phyloP scores from a whole-genome alignment of 164 flowering plant species.

The Magnolia sinica region DNA sequence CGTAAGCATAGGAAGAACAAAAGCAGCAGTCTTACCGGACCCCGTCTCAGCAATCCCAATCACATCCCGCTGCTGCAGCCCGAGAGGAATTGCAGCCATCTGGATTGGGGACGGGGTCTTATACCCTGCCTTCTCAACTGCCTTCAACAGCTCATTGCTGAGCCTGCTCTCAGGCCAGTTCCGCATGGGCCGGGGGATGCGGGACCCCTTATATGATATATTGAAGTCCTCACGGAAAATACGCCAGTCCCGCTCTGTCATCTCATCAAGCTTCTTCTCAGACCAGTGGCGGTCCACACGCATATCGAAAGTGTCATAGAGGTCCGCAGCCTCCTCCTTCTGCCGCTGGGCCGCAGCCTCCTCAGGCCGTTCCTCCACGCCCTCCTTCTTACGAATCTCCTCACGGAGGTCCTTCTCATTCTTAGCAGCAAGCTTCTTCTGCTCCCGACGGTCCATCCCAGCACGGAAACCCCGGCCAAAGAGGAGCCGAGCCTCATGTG shows the following conservation, averaged over 20 bases:
- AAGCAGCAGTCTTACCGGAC: slow-evolving; percentile 93
- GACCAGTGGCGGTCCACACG: slow-evolving; percentile 83
- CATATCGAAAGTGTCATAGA: slow-evolving; percentile 73
- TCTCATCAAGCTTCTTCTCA: slow-evolving; percentile 76
- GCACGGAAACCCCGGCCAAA: slow-evolving; percentile 92
- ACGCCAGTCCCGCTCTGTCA: slow-evolving; percentile 94
- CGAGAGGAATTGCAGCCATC: slow-evolving; percentile 90
- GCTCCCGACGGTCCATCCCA: slow-evolving; percentile 89
- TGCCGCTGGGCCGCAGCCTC: slow-evolving; percentile 63
- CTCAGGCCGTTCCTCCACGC: slow-evolving; percentile 71
- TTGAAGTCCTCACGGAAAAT: slow-evolving; percentile 85
- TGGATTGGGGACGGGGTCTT: slow-evolving; percentile 89
- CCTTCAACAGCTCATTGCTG: slow-evolving; percentile 56
- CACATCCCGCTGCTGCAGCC: slow-evolving; percentile 84
- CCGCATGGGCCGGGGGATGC: slow-evolving; percentile 81
- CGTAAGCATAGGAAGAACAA: slow-evolving; percentile 87
- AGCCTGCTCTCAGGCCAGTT: slow-evolving; percentile 72
- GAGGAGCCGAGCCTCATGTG: slow-evolving; percentile 85
- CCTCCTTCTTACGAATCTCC: slow-evolving; percentile 72
- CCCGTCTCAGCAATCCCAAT: slow-evolving; percentile 95
- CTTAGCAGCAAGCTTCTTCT: slow-evolving; percentile 87
- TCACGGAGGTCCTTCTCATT: slow-evolving; percentile 74
- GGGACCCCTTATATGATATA: slow-evolving; percentile 83
- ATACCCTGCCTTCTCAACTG: slow-evolving; percentile 77
- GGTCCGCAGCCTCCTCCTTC: slow-evolving; percentile 67